Conservation (phyloP, 2,329 filamentous ascomycete genomes). For the Sporothrix sp. region DNA sequence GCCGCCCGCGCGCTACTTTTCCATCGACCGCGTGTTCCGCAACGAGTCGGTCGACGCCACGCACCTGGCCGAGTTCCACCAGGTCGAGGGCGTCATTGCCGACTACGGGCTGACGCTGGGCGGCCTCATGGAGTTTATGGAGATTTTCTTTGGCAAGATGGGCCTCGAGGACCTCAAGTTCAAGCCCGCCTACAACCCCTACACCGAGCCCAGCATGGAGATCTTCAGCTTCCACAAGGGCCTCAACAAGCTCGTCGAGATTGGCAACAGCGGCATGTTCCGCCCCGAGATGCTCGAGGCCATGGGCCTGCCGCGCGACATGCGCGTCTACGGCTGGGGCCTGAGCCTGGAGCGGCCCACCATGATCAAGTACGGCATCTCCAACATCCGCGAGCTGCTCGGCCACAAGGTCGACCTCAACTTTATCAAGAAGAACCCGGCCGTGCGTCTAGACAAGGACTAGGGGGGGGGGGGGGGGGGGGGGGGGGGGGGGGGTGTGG, state of each 20-base stretch:
- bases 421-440: constrained; percentile 86
- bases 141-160: constrained; percentile 77
- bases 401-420: constrained; percentile 92
- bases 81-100: constrained; percentile 96
- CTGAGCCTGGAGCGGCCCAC: constrained; percentile 86
- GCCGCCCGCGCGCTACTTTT: constrained; percentile 83
- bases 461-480: constrained; percentile 29
- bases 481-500: background rate
- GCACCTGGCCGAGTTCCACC: constrained; percentile 95
- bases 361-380: constrained; percentile 91
- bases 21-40: constrained; percentile 94
- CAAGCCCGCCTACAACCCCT: constrained; percentile 91
- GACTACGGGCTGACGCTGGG: constrained; percentile 90
- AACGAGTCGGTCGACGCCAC: constrained; percentile 97
- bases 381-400: constrained; percentile 83
- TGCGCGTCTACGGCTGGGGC: constrained; percentile 92
- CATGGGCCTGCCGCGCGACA: constrained; percentile 76
- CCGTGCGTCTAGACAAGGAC: constrained; percentile 79
- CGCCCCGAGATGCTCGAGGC: constrained; percentile 92
- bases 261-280: constrained; percentile 98
- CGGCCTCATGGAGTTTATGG: constrained; percentile 63
- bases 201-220: constrained; percentile 95
- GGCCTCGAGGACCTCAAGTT: constrained; percentile 77
- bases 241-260: constrained; percentile 85
- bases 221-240: constrained; percentile 94